phyloP scores from a whole-genome alignment of 441 rosid genomes.

The Erysimum cheiri region DNA sequence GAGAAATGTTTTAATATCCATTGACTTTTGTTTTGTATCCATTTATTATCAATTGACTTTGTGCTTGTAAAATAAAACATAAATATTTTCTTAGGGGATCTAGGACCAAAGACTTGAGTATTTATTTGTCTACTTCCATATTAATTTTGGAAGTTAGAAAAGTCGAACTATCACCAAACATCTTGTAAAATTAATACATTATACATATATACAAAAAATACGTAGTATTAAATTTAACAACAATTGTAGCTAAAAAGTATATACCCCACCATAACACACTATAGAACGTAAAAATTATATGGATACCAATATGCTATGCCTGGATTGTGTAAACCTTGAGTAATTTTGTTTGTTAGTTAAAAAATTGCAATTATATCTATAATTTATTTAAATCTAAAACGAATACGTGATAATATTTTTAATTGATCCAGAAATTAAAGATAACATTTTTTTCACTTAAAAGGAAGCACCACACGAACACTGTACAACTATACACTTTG shows the following conservation, averaged over 20 bases:
- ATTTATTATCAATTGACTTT: slow-evolving; percentile 38
- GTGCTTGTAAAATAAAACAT: slow-evolving; percentile 8
- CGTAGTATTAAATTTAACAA: neutral
- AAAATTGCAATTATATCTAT: neutral
- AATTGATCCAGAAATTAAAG: neutral
- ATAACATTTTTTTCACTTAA: neutral
- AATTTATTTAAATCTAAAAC: neutral
- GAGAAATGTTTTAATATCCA: slow-evolving; percentile 13
- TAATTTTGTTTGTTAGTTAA: neutral
- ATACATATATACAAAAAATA: neutral
- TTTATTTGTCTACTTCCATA: slow-evolving; percentile 16
- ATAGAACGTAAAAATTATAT: neutral
- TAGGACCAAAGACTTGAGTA: slow-evolving; percentile 37
- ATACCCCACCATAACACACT: neutral
- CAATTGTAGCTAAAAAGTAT: neutral
- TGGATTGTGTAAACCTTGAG: neutral
- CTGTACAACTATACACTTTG: slow-evolving; percentile 13
- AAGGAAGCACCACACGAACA: slow-evolving; percentile 18
- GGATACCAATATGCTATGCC: neutral
- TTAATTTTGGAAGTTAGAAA: slow-evolving; percentile 15
- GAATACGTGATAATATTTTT: neutral
- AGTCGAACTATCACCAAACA: slow-evolving; percentile 29
- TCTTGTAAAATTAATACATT: slow-evolving; percentile 12
- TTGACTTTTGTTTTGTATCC: slow-evolving; percentile 39
- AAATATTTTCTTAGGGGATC: slow-evolving; percentile 29